Conservation (phyloP, 352 stramenopile genomes). For the Phytophthora constricta region DNA sequence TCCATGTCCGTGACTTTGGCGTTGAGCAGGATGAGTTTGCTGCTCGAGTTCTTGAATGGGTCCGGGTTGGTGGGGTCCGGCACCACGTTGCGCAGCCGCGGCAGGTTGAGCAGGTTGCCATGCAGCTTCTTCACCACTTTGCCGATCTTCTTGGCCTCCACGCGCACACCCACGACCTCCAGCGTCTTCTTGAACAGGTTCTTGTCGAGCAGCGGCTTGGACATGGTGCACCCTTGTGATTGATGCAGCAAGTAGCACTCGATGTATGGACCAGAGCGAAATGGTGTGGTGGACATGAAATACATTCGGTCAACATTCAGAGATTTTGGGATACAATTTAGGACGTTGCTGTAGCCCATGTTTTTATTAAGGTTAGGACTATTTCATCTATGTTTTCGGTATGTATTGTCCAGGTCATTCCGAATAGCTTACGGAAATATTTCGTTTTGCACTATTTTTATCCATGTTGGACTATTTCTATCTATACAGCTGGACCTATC, state of each 20-base stretch:
- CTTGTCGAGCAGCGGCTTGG: slow-evolving; percentile 62
- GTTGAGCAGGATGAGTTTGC: slow-evolving; percentile 77
- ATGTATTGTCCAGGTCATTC: too few species aligned
- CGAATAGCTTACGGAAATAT: too few species aligned
- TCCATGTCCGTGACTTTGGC: slow-evolving; percentile 66
- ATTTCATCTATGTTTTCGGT: too few species aligned
- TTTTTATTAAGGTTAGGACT: too few species aligned
- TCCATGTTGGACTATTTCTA: too few species aligned
- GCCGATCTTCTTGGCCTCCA: slow-evolving; percentile 85
- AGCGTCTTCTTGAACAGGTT: slow-evolving; percentile 76
- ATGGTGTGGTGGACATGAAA: slow-evolving; percentile 23
- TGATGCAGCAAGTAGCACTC: background rate
- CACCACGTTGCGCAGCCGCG: slow-evolving; percentile 79
- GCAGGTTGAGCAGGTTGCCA: slow-evolving; percentile 74
- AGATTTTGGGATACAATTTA: too few species aligned
- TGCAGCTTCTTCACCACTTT: slow-evolving; percentile 75
- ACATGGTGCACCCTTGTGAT: slow-evolving; percentile 22
- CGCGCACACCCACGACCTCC: slow-evolving; percentile 71
- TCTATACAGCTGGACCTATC: too few species aligned
- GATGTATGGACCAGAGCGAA: slow-evolving; percentile 7
- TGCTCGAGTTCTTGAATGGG: slow-evolving; percentile 66
- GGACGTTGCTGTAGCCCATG: too few species aligned
- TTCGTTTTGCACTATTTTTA: too few species aligned
- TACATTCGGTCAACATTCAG: background rate
- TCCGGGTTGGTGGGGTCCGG: slow-evolving; percentile 67